phyloP scores from a whole-genome alignment of 176 grass and related monocot species.

The Avena insularis region DNA sequence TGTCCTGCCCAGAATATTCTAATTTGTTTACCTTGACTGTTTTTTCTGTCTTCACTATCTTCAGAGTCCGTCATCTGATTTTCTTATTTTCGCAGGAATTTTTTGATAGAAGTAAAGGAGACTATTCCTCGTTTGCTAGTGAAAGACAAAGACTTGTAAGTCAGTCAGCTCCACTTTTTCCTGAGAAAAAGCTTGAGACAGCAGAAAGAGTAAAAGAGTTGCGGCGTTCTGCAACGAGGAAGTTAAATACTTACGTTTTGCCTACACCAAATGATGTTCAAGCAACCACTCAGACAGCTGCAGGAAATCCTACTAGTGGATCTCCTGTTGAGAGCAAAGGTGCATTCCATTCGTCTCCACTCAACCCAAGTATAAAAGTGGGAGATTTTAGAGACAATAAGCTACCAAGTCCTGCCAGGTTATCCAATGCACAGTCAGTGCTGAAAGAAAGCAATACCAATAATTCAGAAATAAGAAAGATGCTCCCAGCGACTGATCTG shows the following conservation, averaged over 20 bases:
- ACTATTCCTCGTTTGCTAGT: conserved; percentile 50
- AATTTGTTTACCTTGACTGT: not conserved
- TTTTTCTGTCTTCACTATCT: conserved; percentile 1
- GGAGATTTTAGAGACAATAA: conserved; percentile 67
- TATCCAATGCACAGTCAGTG: conserved; percentile 62
- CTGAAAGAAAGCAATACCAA: conserved; percentile 86
- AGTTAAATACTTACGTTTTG: conserved; percentile 85
- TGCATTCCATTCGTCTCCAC: conserved; percentile 73
- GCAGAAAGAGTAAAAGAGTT: conserved; percentile 72
- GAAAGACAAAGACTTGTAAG: conserved; percentile 59
- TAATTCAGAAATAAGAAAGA: conserved; percentile 52
- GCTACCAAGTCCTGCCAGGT: conserved; percentile 64
- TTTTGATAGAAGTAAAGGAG: conserved; percentile 66
- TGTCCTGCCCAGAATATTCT: conserved; percentile 4
- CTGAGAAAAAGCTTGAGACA: conserved; percentile 70
- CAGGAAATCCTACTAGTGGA: conserved; percentile 53
- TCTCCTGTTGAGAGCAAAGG: conserved; percentile 53
- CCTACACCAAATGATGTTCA: conserved; percentile 74
- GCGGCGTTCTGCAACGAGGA: conserved; percentile 71
- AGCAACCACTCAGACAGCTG: conserved; percentile 47
- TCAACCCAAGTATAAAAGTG: conserved; percentile 63
- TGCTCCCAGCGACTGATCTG: conserved; percentile 43
- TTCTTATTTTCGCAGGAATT: conserved; percentile 63
- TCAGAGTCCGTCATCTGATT: not conserved
- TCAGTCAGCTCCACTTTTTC: conserved; percentile 80